Conservation (phyloP, 2,329 filamentous ascomycete species). For the Xylariaceae sp. region DNA sequence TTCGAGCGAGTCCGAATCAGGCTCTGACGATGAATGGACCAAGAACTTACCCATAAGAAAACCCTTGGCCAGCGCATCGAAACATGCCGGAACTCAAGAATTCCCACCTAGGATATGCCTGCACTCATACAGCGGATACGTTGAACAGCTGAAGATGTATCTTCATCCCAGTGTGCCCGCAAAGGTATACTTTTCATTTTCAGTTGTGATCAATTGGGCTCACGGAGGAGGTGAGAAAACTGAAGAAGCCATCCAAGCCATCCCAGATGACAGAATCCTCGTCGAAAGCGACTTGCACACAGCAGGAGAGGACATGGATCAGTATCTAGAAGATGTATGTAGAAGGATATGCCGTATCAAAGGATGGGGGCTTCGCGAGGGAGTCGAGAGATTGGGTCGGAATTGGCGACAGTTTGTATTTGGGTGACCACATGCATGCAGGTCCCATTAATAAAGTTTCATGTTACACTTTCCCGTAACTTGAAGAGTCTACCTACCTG, state of each 20-base stretch:
- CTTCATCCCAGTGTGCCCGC: constrained; percentile 69
- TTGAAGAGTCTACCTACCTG: too few species aligned
- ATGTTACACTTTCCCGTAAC: too few species aligned
- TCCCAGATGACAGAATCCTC: constrained; percentile 77
- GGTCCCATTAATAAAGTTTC: too few species aligned
- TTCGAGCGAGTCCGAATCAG: constrained; percentile 38
- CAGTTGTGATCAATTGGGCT: constrained; percentile 74
- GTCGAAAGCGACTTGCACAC: constrained; percentile 88
- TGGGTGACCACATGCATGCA: constrained; percentile 41
- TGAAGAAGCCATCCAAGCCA: constrained; percentile 63
- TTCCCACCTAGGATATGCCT: constrained; percentile 89
- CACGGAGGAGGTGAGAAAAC: constrained; percentile 48
- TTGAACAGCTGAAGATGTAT: constrained; percentile 76
- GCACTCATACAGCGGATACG: constrained; percentile 84
- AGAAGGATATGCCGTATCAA: constrained; percentile 75
- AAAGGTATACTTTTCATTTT: constrained; percentile 85
- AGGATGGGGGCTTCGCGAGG: constrained; percentile 72
- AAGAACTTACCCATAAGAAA: neutral
- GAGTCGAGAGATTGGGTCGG: constrained; percentile 61
- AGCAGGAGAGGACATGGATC: constrained; percentile 80
- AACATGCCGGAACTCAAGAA: constrained; percentile 45
- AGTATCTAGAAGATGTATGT: constrained; percentile 69
- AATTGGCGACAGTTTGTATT: constrained; percentile 81
- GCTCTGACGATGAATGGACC: constrained; percentile 32
- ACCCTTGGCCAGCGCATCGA: neutral